Percentiles rank a stretch among this genome's conserved stretches.
Evolutionary conservation across 352 stramenopile genomes (phyloP).

Genomic region (Blastocystis hominis): DNA sequence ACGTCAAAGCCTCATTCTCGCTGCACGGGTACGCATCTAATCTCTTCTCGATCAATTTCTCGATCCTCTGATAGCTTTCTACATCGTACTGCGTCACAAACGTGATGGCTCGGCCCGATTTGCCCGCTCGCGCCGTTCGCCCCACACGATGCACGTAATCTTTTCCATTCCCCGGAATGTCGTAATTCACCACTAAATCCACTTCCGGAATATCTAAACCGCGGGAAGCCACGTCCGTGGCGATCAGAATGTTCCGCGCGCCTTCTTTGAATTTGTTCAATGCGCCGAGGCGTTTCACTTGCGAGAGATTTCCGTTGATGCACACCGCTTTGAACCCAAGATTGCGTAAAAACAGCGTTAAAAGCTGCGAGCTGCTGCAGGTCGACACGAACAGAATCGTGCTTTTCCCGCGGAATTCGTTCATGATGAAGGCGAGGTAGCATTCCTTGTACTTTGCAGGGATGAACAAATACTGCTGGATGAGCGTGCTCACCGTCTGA

Average conservation of each 20-base stretch:
- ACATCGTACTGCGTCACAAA: conserved; percentile 98
- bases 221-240: conserved; percentile 76
- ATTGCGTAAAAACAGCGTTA: conserved; percentile 91
- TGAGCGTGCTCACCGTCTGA: conserved; percentile 87
- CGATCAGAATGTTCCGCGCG: conserved; percentile 74
- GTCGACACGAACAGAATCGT: conserved; percentile 95
- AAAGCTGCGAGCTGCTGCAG: conserved; percentile 86
- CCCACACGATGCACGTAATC: conserved; percentile 98
- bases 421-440: conserved; percentile 93
- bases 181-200: conserved; percentile 95
- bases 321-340: conserved; percentile 92
- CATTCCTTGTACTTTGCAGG: conserved; percentile 98
- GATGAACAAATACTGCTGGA: conserved; percentile 97
- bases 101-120: conserved; percentile 82
- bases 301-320: conserved; percentile 93
- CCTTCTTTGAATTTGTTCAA: conserved; percentile 94
- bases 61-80: conserved; percentile 91
- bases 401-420: conserved; percentile 88
- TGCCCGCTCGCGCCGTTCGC: conserved; percentile 85
- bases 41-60: conserved; percentile 77
- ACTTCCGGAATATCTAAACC: conserved; percentile 92
- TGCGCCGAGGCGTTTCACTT: conserved; percentile 88
- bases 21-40: conserved; percentile 66
- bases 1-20: conserved; percentile 68
- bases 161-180: conserved; percentile 92